Evolutionary conservation across 108 stramenopile species (phyloP).

Genomic region (Nitzschia inconspicua): DNA sequence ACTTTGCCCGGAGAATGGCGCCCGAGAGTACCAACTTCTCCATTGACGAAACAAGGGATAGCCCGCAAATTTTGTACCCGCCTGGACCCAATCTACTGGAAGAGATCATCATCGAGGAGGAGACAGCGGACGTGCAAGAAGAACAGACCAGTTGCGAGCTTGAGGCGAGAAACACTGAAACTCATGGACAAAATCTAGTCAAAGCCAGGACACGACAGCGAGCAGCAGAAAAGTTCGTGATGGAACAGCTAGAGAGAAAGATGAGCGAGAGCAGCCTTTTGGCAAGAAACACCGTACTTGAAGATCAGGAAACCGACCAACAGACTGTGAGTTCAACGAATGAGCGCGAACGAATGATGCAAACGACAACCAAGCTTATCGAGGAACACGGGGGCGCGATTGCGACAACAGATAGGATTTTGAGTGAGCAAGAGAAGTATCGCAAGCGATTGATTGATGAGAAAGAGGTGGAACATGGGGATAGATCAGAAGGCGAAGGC

Average conservation of each 20-base stretch:
- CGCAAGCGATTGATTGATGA: too few relatives aligned
- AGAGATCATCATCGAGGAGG: neutral
- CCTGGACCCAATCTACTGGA: neutral
- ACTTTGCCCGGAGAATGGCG: neutral
- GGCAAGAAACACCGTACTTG: neutral
- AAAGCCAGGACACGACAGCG: neutral
- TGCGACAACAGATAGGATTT: too few relatives aligned
- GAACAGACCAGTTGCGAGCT: too few relatives aligned
- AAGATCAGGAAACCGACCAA: conserved; percentile 4
- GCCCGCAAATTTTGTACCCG: neutral
- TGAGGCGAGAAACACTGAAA: too few relatives aligned
- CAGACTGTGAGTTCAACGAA: neutral
- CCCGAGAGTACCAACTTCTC: neutral
- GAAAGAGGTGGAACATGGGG: too few relatives aligned
- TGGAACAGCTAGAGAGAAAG: neutral
- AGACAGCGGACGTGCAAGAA: neutral
- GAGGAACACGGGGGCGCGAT: too few relatives aligned
- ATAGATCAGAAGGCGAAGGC: too few relatives aligned
- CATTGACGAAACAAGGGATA: neutral
- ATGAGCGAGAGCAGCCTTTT: neutral
- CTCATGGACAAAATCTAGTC: neutral
- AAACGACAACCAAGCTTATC: neutral
- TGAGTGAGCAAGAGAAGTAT: too few relatives aligned
- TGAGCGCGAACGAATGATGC: conserved; percentile 1
- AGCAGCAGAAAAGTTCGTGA: neutral